Conservation (phyloP, 2,329 filamentous ascomycete genomes). For the Trichoderma sp. region DNA sequence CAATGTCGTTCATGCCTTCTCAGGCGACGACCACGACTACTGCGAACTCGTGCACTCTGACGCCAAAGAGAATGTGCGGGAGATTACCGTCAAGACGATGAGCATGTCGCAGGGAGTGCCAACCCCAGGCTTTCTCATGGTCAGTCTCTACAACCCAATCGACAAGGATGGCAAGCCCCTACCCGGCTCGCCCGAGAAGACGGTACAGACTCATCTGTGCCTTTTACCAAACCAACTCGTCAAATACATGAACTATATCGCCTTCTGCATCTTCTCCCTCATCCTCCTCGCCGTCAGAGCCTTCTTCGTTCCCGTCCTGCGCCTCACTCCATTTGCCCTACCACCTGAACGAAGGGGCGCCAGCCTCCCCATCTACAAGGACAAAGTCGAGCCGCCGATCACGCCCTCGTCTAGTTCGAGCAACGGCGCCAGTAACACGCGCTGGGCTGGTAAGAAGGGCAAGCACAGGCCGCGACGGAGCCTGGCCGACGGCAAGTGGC, state of each 20-base stretch:
- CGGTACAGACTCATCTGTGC: slow-evolving; percentile 86
- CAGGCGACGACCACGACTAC: slow-evolving; percentile 97
- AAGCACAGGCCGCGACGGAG: slow-evolving; percentile 41
- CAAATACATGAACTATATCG: slow-evolving; percentile 78
- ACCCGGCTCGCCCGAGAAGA: slow-evolving; percentile 48
- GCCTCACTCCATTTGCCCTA: slow-evolving; percentile 56
- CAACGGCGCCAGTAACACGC: slow-evolving; percentile 26
- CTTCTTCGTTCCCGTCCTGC: slow-evolving; percentile 57
- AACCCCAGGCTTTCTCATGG: slow-evolving; percentile 81
- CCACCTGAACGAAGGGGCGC: slow-evolving; percentile 39
- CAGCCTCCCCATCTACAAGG: slow-evolving; percentile 49
- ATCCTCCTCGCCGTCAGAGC: slow-evolving; percentile 55
- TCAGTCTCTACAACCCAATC: slow-evolving; percentile 91
- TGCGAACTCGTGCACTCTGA: slow-evolving; percentile 82
- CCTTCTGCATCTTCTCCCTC: slow-evolving; percentile 58
- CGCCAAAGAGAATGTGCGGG: slow-evolving; percentile 64
- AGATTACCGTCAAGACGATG: slow-evolving; percentile 94
- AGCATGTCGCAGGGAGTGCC: slow-evolving; percentile 97
- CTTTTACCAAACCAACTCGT: slow-evolving; percentile 84
- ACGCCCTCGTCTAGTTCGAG: slow-evolving; percentile 20
- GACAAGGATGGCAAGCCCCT: slow-evolving; percentile 58
- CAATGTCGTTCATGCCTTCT: slow-evolving; percentile 84
- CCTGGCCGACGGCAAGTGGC: slow-evolving; percentile 47
- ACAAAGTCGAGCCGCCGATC: slow-evolving; percentile 50
- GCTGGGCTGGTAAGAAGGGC: slow-evolving; percentile 32